Base-by-base conservation (phyloP, 2,329 filamentous ascomycete species). In the Colletotrichum australisinense region DNA sequence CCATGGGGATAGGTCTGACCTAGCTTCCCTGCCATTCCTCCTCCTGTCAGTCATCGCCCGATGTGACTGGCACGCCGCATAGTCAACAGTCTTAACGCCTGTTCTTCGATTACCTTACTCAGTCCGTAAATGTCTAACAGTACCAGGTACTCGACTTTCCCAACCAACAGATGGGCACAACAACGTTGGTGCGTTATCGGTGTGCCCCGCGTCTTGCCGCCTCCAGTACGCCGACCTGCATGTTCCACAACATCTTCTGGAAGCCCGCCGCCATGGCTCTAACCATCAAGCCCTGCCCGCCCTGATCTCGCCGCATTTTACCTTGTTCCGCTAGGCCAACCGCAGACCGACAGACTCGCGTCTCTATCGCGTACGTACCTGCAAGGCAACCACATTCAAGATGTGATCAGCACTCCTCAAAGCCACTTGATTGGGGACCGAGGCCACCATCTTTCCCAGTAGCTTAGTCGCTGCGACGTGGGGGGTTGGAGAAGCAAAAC, bases 401-500 rank as follows among this genome's bases (percentile, higher is more conserved):
- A 49, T 49, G 11, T 7, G 24, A 56, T 30, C 65, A 32, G 22
- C 55, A n/a, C 28, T 32, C 49, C 24, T 24, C 16, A 11, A 14
- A 49, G 22, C 55, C 32, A 5, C 55, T 57, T 63, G 49, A 72
- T 57, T 72, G 49, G 69, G 63, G 63, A 63, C 69, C 63, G 49
- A 62, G 35, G 57, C 63, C 63, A 26, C 62, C 28, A 38, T 66
- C 62, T 69, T 42, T 65, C 53, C 67, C 24, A 42, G 42, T 28
- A 42, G 22, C 53, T 69, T 26, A 42, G 42, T 22, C 26, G 22
- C 53, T 69, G 64, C 57, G 59, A 58, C 65, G 65, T 63, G 58
- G 69, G 69, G 65, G 69, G 57, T 72, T 66, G 62, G 62, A 66
- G 69, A 68, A 68, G 58, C 64, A 63, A 62, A 68, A 42, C n/a